Evolutionary conservation across 805 yeast species (phyloP).

Genomic region (Ogataea pilisensis): DNA sequence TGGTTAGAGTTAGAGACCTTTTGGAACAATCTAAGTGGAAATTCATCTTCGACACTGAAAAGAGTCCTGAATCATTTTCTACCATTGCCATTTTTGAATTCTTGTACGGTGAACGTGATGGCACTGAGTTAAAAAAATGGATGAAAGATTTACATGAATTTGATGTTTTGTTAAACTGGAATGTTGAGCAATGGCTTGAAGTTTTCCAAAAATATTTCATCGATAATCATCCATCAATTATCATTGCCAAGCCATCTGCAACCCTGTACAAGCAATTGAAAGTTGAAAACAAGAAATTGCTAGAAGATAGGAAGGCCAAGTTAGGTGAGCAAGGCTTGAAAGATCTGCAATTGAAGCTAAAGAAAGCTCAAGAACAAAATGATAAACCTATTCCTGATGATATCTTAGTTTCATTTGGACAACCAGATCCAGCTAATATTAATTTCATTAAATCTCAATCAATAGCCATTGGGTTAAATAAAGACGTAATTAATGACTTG

Average conservation of each 20-base stretch:
- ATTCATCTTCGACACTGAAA: constrained; percentile 58
- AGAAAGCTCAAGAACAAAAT: constrained; percentile 61
- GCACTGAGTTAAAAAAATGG: constrained; percentile 54
- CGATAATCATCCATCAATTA: constrained; percentile 57
- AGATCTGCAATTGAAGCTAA: constrained; percentile 46
- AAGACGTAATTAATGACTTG: constrained; percentile 27
- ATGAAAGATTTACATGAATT: constrained; percentile 55
- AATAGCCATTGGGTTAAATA: constrained; percentile 52
- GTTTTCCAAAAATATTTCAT: constrained; percentile 52
- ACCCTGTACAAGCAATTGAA: constrained; percentile 51
- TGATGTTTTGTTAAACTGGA: constrained; percentile 58
- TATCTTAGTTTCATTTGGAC: constrained; percentile 55
- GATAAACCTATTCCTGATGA: constrained; percentile 73
- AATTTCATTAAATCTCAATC: constrained; percentile 66
- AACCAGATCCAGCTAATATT: constrained; percentile 73
- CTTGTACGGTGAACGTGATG: constrained; percentile 67
- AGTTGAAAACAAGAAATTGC: constrained; percentile 43
- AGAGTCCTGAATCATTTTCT: constrained; percentile 55
- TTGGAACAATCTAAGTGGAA: constrained; percentile 62
- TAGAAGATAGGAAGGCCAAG: constrained; percentile 44
- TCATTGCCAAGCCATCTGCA: constrained; percentile 70
- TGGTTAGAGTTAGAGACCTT: constrained; percentile 61
- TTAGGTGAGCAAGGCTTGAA: constrained; percentile 60
- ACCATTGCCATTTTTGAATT: constrained; percentile 73
- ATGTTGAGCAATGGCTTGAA: constrained; percentile 60